Conservation (phyloP, 257 asterid genomes). For the Jaltomata sinuosa region DNA sequence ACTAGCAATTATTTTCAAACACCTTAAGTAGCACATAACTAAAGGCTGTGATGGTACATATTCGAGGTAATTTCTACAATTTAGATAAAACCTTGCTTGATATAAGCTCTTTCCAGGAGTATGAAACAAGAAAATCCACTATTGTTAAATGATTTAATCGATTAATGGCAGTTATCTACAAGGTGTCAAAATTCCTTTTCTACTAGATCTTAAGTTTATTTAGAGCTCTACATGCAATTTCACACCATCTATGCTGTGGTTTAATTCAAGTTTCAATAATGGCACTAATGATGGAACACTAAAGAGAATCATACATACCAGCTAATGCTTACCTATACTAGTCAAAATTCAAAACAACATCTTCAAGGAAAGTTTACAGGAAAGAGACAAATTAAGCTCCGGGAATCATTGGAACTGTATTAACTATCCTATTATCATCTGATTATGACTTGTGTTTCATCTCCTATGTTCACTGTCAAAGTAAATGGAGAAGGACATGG, state of each 20-base stretch:
- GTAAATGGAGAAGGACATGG: too few species aligned
- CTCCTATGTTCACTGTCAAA: too few species aligned
- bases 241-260: neutral
- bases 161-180: neutral
- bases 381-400: neutral
- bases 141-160: neutral
- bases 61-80: neutral
- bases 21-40: neutral
- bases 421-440: neutral
- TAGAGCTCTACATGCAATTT: neutral
- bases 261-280: neutral
- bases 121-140: neutral
- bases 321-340: neutral
- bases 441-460: too few species aligned
- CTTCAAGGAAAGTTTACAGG: neutral
- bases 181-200: neutral
- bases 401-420: too few species aligned
- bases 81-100: neutral
- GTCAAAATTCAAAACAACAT: neutral
- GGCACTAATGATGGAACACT: neutral
- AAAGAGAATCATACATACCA: neutral
- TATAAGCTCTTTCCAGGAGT: neutral
- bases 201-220: neutral
- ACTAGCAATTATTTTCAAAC: too few species aligned
- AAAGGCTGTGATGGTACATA: neutral